Conservation (phyloP, 2,329 filamentous ascomycete species). For the Xylaria digitata region DNA sequence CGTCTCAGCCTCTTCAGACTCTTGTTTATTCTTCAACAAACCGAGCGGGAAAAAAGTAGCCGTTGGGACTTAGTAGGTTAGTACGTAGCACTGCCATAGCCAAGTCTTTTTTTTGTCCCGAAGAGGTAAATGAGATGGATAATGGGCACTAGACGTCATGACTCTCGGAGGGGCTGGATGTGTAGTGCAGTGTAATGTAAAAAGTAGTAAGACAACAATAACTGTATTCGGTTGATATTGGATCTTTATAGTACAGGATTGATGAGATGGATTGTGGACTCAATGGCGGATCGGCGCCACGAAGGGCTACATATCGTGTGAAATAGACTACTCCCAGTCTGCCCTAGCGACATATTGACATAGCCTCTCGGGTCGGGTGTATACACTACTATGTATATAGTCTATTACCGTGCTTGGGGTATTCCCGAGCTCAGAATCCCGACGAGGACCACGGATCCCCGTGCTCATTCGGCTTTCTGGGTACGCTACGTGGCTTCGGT, state of each 20-base stretch:
- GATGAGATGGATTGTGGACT: not conserved
- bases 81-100: not conserved
- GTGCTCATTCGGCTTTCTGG: too few species aligned
- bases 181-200: too few species aligned
- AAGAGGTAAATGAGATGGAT: conserved; percentile 29
- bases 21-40: not conserved
- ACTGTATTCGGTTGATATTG: not conserved
- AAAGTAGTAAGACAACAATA: not conserved
- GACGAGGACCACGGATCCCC: too few species aligned
- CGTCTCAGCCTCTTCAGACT: not conserved
- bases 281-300: too few species aligned
- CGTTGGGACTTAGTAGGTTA: too few species aligned
- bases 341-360: not conserved
- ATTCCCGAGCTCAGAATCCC: not conserved
- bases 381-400: too few species aligned
- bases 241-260: not conserved
- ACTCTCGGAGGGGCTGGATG: not conserved
- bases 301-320: too few species aligned
- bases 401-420: not conserved
- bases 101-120: conserved; percentile 10
- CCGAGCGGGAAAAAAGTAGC: too few species aligned
- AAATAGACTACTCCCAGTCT: too few species aligned
- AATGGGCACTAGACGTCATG: not conserved
- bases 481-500: too few species aligned
- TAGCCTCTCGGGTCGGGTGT: not conserved